Evolutionary conservation across 306 rosid species (phyloP).

Genomic region (Cucumis melo): DNA sequence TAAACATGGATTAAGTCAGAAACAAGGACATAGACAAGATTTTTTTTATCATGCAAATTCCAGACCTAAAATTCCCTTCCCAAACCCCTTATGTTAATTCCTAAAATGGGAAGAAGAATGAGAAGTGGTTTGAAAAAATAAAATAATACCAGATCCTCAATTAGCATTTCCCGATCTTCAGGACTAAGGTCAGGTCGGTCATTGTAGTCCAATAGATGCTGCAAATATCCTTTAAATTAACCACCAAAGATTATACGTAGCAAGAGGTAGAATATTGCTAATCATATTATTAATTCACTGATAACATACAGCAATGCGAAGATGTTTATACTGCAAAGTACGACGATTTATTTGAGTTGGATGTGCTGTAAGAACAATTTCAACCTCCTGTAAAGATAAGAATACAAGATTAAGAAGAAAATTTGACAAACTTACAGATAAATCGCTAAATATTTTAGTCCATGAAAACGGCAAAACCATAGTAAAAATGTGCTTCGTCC

Average conservation of each 20-base stretch:
- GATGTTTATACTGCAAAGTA: conserved; percentile 76
- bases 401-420: conserved; percentile 3
- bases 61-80: not conserved
- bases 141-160: conserved; percentile 80
- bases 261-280: not conserved
- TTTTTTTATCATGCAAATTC: not conserved
- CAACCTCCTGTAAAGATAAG: conserved; percentile 52
- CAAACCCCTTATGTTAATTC: not conserved
- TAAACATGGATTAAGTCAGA: conserved; percentile 2
- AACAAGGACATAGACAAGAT: not conserved
- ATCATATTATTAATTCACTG: not conserved
- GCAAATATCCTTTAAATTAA: conserved; percentile 10
- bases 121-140: conserved; percentile 10
- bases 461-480: not conserved
- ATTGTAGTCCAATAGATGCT: conserved; percentile 79
- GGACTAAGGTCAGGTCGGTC: conserved; percentile 71
- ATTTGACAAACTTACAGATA: not conserved
- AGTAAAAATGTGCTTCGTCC: not conserved
- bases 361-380: conserved; percentile 96
- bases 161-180: conserved; percentile 79
- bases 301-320: conserved; percentile 65
- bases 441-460: not conserved
- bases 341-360: conserved; percentile 97
- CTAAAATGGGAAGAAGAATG: conserved; percentile 15
- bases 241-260: conserved; percentile 12